phyloP scores from a whole-genome alignment of 192 early-diverging fungal species.

The Linnemannia schmuckeri region DNA sequence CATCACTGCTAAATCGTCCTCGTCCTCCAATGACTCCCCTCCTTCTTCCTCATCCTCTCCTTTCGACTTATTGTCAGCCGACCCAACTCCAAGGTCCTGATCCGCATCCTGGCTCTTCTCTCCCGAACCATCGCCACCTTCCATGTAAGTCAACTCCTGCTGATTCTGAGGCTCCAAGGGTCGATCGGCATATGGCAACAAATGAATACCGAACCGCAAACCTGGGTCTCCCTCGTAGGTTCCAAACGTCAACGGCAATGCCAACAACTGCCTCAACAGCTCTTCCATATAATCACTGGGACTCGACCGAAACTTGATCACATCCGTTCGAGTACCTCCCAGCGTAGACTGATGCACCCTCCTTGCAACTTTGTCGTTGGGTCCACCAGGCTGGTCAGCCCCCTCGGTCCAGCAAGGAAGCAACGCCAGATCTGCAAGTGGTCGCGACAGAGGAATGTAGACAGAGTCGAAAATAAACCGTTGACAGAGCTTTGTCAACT shows the following conservation, averaged over 20 bases:
- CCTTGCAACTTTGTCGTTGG: conserved; percentile 38
- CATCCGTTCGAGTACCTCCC: conserved; percentile 48
- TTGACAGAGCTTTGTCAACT: conserved; percentile 63
- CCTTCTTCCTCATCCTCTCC: conserved; percentile 24
- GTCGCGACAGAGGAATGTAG: conserved; percentile 63
- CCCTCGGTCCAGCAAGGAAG: conserved; percentile 62
- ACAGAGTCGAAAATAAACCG: conserved; percentile 71
- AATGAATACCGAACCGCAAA: conserved; percentile 45
- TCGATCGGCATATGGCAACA: conserved; percentile 36
- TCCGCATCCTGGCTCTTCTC: conserved; percentile 62
- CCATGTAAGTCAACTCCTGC: conserved; percentile 27
- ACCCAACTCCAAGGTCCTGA: conserved; percentile 38
- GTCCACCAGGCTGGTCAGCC: conserved; percentile 18
- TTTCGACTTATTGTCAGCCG: conserved; percentile 8
- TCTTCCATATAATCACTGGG: conserved; percentile 78
- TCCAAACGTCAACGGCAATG: conserved; percentile 80
- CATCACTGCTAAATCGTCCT: conserved; percentile 60
- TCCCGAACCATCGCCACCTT: conserved; percentile 74
- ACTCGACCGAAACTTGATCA: conserved; percentile 72
- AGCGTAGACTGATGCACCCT: conserved; percentile 59
- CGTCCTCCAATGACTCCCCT: conserved; percentile 38
- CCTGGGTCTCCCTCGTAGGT: conserved; percentile 74
- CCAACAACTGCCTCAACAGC: conserved; percentile 76
- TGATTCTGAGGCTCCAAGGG: conserved; percentile 26
- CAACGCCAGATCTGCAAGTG: conserved; percentile 58